These are phyloP conservation scores for Ceriops tagal DNA, from an alignment of 345 rosid species.

Conservation along the genomic window DNA sequence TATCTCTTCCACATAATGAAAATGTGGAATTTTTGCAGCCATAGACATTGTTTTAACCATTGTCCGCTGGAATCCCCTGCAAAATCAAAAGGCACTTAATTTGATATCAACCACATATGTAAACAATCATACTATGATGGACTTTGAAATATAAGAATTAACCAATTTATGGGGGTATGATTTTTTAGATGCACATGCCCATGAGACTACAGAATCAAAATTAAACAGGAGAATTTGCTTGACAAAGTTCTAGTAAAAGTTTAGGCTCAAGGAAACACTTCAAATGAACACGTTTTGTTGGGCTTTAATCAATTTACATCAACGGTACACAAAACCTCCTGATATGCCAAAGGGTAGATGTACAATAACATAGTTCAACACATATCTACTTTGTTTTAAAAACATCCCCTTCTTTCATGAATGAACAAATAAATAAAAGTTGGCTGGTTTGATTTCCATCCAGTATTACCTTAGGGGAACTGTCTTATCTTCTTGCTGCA, in stretches of 20 bases:
- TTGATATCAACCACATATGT: constrained; percentile 4
- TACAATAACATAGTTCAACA: background rate
- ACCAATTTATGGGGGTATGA: background rate
- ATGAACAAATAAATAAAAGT: background rate
- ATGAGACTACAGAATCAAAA: too few species aligned
- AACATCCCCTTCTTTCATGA: background rate
- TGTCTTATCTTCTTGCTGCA: constrained; percentile 44
- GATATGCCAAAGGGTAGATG: background rate
- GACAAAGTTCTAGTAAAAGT: too few species aligned
- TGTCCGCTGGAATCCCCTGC: constrained; percentile 82
- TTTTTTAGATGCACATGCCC: background rate
- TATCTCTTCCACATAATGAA: constrained; percentile 90
- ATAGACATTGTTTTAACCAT: constrained; percentile 94
- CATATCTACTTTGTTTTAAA: background rate
- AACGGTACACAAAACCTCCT: background rate
- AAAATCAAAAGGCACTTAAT: constrained; percentile 1
- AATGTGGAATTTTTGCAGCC: constrained; percentile 93
- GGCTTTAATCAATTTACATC: background rate
- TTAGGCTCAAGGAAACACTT: too few species aligned
- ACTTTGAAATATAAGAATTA: background rate
- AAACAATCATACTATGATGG: background rate
- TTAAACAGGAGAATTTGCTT: too few species aligned
- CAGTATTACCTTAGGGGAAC: constrained; percentile 61
- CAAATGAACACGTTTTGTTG: too few species aligned
- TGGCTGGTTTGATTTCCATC: background rate